Evolutionary conservation across 257 asterid species (phyloP).

Genomic region (Striga asiatica): DNA sequence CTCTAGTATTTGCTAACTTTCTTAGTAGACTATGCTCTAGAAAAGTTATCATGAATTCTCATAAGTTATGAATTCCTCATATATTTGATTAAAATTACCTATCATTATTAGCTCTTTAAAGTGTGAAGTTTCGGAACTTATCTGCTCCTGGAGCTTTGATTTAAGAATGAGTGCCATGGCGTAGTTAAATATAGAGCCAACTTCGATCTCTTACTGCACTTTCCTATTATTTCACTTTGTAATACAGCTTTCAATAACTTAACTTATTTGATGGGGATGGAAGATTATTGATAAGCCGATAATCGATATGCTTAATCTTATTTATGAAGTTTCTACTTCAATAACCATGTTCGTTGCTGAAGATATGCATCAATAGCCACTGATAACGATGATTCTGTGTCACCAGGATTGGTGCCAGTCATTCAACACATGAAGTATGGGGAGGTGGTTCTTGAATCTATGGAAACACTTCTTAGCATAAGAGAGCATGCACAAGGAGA

Average conservation of each 20-base stretch:
- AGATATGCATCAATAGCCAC: constrained; percentile 8
- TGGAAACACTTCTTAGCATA: constrained; percentile 38
- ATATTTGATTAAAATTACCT: background rate
- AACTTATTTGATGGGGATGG: background rate
- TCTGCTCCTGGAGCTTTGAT: background rate
- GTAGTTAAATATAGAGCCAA: background rate
- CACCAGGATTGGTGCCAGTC: constrained; percentile 79
- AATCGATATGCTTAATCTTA: too few species aligned
- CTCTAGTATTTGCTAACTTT: background rate
- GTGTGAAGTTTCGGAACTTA: background rate
- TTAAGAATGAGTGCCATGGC: too few species aligned
- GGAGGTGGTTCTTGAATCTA: constrained; percentile 45
- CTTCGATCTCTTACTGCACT: background rate
- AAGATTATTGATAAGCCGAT: background rate
- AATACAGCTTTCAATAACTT: background rate
- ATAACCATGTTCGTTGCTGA: background rate
- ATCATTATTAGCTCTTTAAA: background rate
- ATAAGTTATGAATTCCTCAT: background rate
- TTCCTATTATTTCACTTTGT: background rate
- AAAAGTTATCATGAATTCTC: background rate
- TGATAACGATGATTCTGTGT: constrained; percentile 16
- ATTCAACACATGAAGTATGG: constrained; percentile 49
- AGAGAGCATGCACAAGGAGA: constrained; percentile 27
- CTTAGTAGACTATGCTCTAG: background rate
- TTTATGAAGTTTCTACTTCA: background rate